Evolutionary conservation across 2,329 filamentous ascomycete species (phyloP).

Genomic region (Colletotrichum plurivorum): DNA sequence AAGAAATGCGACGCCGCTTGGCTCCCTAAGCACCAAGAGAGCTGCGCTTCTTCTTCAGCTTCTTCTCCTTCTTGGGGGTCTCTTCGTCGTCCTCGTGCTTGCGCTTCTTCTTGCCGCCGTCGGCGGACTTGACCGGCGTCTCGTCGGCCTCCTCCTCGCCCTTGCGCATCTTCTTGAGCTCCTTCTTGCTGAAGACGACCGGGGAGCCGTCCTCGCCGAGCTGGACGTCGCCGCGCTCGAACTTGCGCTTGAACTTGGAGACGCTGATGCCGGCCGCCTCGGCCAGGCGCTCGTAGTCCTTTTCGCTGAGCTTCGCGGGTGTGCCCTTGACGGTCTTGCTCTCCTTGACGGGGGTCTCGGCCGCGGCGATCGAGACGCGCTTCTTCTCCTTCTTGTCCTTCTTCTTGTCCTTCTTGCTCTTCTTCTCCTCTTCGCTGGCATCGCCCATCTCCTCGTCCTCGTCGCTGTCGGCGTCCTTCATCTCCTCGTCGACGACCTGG

Average conservation of each 20-base stretch:
- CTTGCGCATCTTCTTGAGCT: constrained; percentile 80
- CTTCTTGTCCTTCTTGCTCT: constrained; percentile 50
- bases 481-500: constrained; percentile 62
- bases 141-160: constrained; percentile 63
- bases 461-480: constrained; percentile 52
- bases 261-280: constrained; percentile 78
- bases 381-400: constrained; percentile 57
- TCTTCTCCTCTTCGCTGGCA: constrained; percentile 55
- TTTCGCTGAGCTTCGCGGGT: constrained; percentile 63
- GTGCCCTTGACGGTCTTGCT: constrained; percentile 42
- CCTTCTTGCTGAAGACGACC: constrained; percentile 80
- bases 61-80: constrained; percentile 75
- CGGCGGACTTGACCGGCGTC: constrained; percentile 58
- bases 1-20: constrained; percentile 39
- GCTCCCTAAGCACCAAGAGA: constrained; percentile 41
- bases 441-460: constrained; percentile 59
- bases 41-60: constrained; percentile 62
- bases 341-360: constrained; percentile 52
- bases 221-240: constrained; percentile 81
- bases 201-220: constrained; percentile 76
- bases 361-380: constrained; percentile 42
- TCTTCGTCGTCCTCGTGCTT: constrained; percentile 76
- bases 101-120: constrained; percentile 76
- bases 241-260: constrained; percentile 84
- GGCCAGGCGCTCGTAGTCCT: constrained; percentile 72